phyloP scores from a whole-genome alignment of 1,139 yeast genomes.

The Geotrichum histeridarum region DNA sequence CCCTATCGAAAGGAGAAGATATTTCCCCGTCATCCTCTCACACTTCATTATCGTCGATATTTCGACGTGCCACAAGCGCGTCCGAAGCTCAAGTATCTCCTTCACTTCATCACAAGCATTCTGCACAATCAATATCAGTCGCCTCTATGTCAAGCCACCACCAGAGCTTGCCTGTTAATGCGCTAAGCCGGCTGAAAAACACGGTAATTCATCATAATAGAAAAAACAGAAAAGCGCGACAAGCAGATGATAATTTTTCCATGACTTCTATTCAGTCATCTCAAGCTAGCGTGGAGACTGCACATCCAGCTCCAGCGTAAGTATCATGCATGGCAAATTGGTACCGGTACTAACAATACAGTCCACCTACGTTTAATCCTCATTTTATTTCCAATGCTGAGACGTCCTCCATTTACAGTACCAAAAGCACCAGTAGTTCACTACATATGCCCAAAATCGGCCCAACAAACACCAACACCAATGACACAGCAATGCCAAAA shows the following conservation, averaged over 20 bases:
- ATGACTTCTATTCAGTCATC: not conserved
- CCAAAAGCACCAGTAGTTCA: slow-evolving; percentile 2
- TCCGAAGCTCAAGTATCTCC: not conserved
- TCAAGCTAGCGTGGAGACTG: not conserved
- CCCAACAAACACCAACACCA: too few relatives aligned
- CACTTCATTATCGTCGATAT: not conserved
- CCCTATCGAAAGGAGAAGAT: too few relatives aligned
- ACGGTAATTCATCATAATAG: slow-evolving; percentile 8
- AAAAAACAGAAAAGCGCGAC: not conserved
- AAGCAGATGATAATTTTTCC: not conserved
- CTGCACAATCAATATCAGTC: too few relatives aligned
- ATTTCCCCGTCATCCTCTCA: not conserved
- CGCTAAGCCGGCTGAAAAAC: slow-evolving; percentile 9
- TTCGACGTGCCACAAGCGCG: not conserved
- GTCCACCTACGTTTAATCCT: slow-evolving; percentile 9
- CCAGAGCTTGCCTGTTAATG: not conserved
- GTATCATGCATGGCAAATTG: not conserved
- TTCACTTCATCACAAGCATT: not conserved
- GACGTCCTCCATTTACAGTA: slow-evolving; percentile 5
- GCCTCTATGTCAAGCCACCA: not conserved
- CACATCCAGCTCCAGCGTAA: slow-evolving; percentile 2
- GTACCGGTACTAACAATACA: not conserved
- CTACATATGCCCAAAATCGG: too few relatives aligned
- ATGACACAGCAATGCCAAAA: too few relatives aligned
- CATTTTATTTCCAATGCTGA: slow-evolving; percentile 3